Evolutionary conservation across 1,284 basidiomycete species (phyloP).

Genomic region (Mycena sp.): DNA sequence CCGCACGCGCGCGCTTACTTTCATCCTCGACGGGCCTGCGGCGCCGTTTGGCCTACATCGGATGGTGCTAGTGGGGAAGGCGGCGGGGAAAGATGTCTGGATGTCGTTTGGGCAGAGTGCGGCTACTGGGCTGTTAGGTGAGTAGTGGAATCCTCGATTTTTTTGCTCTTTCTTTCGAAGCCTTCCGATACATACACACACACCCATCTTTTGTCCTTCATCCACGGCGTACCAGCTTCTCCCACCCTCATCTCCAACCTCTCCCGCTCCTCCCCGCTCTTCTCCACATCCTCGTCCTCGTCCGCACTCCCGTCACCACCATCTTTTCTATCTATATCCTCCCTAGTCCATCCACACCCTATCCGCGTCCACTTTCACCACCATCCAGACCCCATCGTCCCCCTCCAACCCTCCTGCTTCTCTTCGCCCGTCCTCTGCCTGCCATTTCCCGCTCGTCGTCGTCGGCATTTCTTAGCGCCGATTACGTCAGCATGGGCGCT

Average conservation of each 20-base stretch:
- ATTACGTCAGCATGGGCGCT: conserved; percentile 13
- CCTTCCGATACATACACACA: conserved; percentile 4
- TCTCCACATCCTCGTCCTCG: not conserved
- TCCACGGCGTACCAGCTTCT: not conserved
- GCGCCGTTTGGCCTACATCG: too few species aligned
- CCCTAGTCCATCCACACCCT: conserved; percentile 5
- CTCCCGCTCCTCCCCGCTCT: conserved; percentile 1
- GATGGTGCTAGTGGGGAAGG: too few species aligned
- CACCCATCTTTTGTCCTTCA: conserved; percentile 1
- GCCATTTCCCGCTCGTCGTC: conserved; percentile 3
- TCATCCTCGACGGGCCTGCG: too few species aligned
- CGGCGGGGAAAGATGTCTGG: too few species aligned
- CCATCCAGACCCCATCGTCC: not conserved
- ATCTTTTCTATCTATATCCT: conserved; percentile 4
- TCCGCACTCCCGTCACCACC: too few species aligned
- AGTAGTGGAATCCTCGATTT: conserved; percentile 1
- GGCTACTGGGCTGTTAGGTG: not conserved
- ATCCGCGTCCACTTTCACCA: conserved; percentile 2
- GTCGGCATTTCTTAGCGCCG: conserved; percentile 1
- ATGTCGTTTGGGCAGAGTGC: too few species aligned
- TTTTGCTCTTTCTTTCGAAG: conserved; percentile 6
- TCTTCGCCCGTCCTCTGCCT: conserved; percentile 1
- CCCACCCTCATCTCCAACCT: not conserved
- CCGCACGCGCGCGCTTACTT: too few species aligned
- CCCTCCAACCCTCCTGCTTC: conserved; percentile 7